Evolutionary conservation across 495 filamentous ascomycete species (phyloP).

Genomic region (Aspergillus kassunensis): DNA sequence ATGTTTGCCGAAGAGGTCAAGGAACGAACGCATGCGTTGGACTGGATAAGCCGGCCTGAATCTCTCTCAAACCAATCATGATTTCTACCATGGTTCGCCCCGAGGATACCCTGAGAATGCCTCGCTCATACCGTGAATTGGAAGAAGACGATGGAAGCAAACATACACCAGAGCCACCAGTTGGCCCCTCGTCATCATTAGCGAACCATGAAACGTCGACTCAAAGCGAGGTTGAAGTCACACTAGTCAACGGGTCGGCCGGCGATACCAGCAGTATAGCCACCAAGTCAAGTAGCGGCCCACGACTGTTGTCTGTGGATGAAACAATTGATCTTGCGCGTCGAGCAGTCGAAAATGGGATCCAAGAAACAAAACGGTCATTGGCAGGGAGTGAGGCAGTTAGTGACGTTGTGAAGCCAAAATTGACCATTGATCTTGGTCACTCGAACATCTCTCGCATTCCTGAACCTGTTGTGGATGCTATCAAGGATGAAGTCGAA

Average conservation of each 20-base stretch:
- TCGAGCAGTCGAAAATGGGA: conserved; percentile 62
- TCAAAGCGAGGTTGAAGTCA: conserved; percentile 30
- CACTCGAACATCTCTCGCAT: conserved; percentile 75
- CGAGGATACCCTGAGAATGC: conserved; percentile 37
- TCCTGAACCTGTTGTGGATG: conserved; percentile 84
- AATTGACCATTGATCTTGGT: conserved; percentile 85
- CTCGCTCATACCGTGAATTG: conserved; percentile 30
- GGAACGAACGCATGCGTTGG: conserved; percentile 1
- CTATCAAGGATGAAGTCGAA: conserved; percentile 90
- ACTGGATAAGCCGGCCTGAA: background rate
- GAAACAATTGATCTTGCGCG: conserved; percentile 56
- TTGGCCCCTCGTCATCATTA: conserved; percentile 21
- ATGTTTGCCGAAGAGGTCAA: conserved; percentile 8
- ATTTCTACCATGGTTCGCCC: conserved; percentile 38
- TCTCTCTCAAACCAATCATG: conserved; percentile 19
- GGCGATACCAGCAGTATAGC: conserved; percentile 20
- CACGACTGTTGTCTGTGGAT: conserved; percentile 33
- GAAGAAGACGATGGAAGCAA: conserved; percentile 32
- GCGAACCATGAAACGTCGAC: conserved; percentile 28
- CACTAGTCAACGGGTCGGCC: conserved; percentile 29
- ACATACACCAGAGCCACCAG: conserved; percentile 22
- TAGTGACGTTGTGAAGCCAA: conserved; percentile 65
- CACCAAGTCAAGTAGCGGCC: conserved; percentile 20
- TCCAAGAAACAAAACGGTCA: conserved; percentile 64
- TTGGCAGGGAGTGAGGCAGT: conserved; percentile 64